Evolutionary conservation across 164 flowering plant genomes (phyloP), one percentile per base, ranked within the genome.

Genomic region (Dillenia suffruticosa): DNA sequence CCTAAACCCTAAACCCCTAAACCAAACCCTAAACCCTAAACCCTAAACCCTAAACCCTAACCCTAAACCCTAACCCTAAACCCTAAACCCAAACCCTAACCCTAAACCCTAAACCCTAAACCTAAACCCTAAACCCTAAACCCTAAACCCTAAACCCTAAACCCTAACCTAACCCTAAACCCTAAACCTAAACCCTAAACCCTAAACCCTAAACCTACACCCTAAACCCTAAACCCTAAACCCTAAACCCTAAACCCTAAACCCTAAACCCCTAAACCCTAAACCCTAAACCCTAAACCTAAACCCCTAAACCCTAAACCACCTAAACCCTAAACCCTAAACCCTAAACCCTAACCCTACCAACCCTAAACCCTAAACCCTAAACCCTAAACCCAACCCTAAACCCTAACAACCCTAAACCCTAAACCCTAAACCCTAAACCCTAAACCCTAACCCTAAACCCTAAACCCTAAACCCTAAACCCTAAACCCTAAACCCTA

Each of bases 191-290:
- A 55, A 15, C 57, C 57, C 57, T 32, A 17, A 55, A 55, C 24
- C 57, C 57, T 32, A 55, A 55, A 55, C 57, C 57, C 57, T 55
- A 55, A 55, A 55, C 57, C 24, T 32, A 17, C 9, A 55, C 24
- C 57, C 57, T 32, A 22, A 17, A 55, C 24, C 24, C 57, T 32
- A 17, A 55, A 55, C 24, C 57, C 57, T 19, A 55, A 55, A 55
- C 57, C 57, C 57, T 55, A 55, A 55, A 55, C 57, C 57, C 57
- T 55, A 55, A 55, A 55, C 57, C 57, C 57, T 55, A 55, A 55
- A 55, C 57, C 57, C 40, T 16, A 55, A 55, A 16, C n/a, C 57
- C 57, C 57, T 43, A 19, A 55, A 55, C 19, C 57, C 57, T 43
- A 19, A 55, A 55, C 19, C 57, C 57, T 43, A 17, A 55, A 9